phyloP scores from a whole-genome alignment of 306 rosid genomes.

The Cicer yamashitae region DNA sequence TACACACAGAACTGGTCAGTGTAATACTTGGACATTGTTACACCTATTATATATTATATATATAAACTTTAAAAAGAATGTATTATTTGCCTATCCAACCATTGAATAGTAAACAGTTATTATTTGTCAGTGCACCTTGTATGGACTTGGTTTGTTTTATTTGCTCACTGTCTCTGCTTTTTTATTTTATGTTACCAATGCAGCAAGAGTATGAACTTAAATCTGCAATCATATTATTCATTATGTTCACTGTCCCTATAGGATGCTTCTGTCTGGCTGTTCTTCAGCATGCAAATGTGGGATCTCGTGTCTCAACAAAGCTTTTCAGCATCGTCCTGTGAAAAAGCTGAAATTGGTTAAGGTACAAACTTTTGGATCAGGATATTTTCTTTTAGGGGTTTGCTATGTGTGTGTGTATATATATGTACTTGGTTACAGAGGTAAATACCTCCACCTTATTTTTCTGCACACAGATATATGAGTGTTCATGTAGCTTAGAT shows the following conservation, averaged over 20 bases:
- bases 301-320: slow-evolving; percentile 77
- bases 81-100: too few relatives aligned
- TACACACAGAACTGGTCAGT: too few relatives aligned
- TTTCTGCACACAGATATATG: too few relatives aligned
- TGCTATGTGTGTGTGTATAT: background rate
- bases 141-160: background rate
- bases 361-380: slow-evolving; percentile 56
- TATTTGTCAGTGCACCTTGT: background rate
- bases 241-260: slow-evolving; percentile 47
- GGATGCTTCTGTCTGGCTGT: slow-evolving; percentile 95
- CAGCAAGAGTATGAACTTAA: slow-evolving; percentile 28
- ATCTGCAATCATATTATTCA: slow-evolving; percentile 27
- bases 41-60: too few relatives aligned
- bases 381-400: background rate
- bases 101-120: too few relatives aligned
- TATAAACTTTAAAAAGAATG: too few relatives aligned
- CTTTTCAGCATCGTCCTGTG: slow-evolving; percentile 79
- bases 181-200: slow-evolving; percentile 14
- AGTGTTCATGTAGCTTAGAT: too few relatives aligned
- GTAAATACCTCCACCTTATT: too few relatives aligned
- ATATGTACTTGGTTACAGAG: too few relatives aligned
- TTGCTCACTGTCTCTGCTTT: background rate
- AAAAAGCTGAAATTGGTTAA: slow-evolving; percentile 86
- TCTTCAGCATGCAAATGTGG: slow-evolving; percentile 94
- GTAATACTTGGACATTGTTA: too few relatives aligned